Evolutionary conservation across 75 land plant genomes (phyloP), one percentile per base, ranked within the genome.

Genomic region (Pinus albicaulis): DNA sequence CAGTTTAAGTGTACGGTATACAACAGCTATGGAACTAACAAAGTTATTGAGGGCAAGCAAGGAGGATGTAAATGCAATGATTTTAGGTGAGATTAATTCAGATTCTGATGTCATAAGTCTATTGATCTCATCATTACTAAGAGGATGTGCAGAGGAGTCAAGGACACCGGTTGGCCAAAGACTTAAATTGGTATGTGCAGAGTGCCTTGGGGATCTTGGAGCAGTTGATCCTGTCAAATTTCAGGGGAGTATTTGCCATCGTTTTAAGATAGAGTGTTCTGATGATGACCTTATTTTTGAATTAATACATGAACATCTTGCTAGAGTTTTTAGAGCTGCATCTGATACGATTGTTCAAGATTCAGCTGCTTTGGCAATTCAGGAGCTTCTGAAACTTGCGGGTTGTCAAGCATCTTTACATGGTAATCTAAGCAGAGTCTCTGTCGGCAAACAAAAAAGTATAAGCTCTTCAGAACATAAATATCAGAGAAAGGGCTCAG

Each of bases 211-310:
- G 59, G 96, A 91, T 52, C 82, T 98, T 26, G 99, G 99, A 63
- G 99, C 99, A 74, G 84, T 98, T 55, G 99, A 98, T 78, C 98
- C 99, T 79, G 94, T 94, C 56, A 98, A 95, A 80, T 81, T 95
- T 59, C 89, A 87, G 77, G 84, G 80, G 63, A 74, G 74, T 65
- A 73, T 91, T 22, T 88, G 86, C 38, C 83, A 85, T 61, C 88
- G 94, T 15, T 98, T 97, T 26, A 92, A 90, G 79, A 95, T 98
- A 77, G 87, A 93, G 77, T 89, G 95, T 57, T 91, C 89, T 31
- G 96, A 98, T 82, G 99, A 98, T 82, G 99, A 98, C 78, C 88
- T 98, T 34, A 94, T 98, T 55, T 98, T 92, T 86, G 98, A 98
- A 69, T 73, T 98, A 68, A 93, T 98, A 26, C 81, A 95, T 74